phyloP scores from a whole-genome alignment of 2,329 filamentous ascomycete genomes.

The Gyromitra esculenta region DNA sequence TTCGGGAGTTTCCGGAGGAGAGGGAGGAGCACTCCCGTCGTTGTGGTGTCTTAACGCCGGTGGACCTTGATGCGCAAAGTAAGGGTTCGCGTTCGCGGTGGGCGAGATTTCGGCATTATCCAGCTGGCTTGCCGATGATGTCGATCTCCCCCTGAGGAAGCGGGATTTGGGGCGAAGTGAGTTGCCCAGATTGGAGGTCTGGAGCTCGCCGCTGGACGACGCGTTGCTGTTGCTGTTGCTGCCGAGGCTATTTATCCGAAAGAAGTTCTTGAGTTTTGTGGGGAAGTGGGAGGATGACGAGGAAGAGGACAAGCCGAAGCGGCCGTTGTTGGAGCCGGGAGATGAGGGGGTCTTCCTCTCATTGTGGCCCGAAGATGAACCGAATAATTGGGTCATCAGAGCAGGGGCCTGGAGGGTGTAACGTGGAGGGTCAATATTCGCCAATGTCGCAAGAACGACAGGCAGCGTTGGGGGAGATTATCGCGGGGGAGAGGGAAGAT shows the following conservation, averaged over 20 bases:
- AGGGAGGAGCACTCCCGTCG: conserved; percentile 89
- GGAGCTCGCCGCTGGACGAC: conserved; percentile 52
- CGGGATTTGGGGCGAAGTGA: conserved; percentile 55
- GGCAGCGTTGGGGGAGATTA: not conserved
- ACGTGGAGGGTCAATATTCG: conserved; percentile 35
- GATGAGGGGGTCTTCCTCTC: conserved; percentile 52
- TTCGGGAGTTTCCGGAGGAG: conserved; percentile 87
- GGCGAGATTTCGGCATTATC: conserved; percentile 63
- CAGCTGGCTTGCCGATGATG: conserved; percentile 57
- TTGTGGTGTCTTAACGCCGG: conserved; percentile 94
- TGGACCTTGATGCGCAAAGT: conserved; percentile 95
- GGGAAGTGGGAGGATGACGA: conserved; percentile 66
- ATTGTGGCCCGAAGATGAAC: conserved; percentile 53
- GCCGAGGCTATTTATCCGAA: conserved; percentile 70
- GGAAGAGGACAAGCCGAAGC: conserved; percentile 48
- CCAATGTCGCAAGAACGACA: conserved; percentile 30
- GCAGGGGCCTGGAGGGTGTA: conserved; percentile 42
- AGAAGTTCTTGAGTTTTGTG: conserved; percentile 76
- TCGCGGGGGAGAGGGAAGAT: conserved; percentile 25
- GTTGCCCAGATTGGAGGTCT: conserved; percentile 53
- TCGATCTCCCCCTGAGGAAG: conserved; percentile 57
- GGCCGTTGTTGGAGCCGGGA: conserved; percentile 45
- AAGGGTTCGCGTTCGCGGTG: conserved; percentile 93
- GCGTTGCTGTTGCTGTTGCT: conserved; percentile 37
- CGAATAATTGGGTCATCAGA: conserved; percentile 56